Conservation (phyloP, 805 yeast genomes). For the Pichia exigua region DNA sequence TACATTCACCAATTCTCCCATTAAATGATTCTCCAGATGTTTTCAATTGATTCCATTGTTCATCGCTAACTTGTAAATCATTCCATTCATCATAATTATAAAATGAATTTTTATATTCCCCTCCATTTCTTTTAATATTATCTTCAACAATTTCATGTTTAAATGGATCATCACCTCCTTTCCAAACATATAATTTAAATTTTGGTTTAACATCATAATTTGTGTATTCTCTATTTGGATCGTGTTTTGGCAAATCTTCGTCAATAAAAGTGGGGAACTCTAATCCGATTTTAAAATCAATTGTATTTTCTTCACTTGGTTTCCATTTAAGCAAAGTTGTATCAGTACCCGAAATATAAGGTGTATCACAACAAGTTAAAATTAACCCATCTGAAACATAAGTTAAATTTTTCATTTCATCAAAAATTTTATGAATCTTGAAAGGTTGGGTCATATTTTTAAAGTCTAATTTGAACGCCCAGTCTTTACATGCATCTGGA, state of each 20-base stretch:
- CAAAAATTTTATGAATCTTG: conserved; percentile 66
- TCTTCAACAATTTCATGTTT: conserved; percentile 32
- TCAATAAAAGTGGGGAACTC: conserved; percentile 54
- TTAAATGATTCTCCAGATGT: conserved; percentile 70
- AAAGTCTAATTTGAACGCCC: conserved; percentile 81
- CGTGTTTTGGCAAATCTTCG: conserved; percentile 55
- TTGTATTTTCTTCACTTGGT: conserved; percentile 90
- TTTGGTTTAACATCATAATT: conserved; percentile 79
- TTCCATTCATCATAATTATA: conserved; percentile 58
- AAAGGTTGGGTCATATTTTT: conserved; percentile 84
- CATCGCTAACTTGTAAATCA: conserved; percentile 51
- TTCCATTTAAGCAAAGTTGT: conserved; percentile 87
- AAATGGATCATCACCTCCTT: conserved; percentile 38
- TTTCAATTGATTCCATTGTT: conserved; percentile 77
- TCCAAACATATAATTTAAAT: conserved; percentile 68
- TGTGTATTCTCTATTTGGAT: conserved; percentile 61
- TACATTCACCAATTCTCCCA: conserved; percentile 82
- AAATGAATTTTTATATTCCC: conserved; percentile 26
- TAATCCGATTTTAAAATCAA: conserved; percentile 72
- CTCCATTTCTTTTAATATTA: conserved; percentile 26
- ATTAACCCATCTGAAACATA: conserved; percentile 93
- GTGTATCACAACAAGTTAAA: conserved; percentile 83
- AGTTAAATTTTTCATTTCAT: conserved; percentile 61
- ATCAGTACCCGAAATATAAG: conserved; percentile 87
- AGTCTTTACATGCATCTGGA: conserved; percentile 66